Evolutionary conservation across 2,329 filamentous ascomycete genomes (phyloP).

Genomic region (Dryadomyces sulphureus): DNA sequence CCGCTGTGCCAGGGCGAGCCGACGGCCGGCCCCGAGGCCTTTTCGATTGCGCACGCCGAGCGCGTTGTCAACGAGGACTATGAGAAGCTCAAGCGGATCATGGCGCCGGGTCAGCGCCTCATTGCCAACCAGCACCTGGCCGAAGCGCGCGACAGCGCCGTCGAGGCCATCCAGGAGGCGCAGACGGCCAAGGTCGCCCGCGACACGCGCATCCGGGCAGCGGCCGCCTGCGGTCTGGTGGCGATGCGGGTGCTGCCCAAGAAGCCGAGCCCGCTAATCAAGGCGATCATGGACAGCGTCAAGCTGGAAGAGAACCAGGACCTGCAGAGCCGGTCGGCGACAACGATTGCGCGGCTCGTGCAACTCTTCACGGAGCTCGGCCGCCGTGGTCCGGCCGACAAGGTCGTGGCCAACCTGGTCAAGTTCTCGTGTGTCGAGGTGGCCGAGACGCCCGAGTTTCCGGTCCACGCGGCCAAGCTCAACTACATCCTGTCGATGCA

Average conservation of each 20-base stretch:
- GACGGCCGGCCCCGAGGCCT: slow-evolving; percentile 82
- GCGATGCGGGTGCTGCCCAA: slow-evolving; percentile 81
- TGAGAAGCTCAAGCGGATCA: slow-evolving; percentile 73
- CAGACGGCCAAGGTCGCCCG: slow-evolving; percentile 63
- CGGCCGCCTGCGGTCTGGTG: slow-evolving; percentile 75
- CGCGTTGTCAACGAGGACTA: slow-evolving; percentile 77
- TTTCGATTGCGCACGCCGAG: slow-evolving; percentile 76
- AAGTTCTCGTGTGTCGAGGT: slow-evolving; percentile 98
- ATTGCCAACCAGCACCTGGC: slow-evolving; percentile 66
- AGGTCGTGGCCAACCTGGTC: slow-evolving; percentile 87
- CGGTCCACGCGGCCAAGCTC: slow-evolving; percentile 63
- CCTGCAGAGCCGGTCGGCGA: slow-evolving; percentile 73
- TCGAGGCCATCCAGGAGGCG: slow-evolving; percentile 64
- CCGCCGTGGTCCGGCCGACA: slow-evolving; percentile 77
- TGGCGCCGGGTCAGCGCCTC: slow-evolving; percentile 76
- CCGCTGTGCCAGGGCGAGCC: slow-evolving; percentile 89
- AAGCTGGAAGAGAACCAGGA: slow-evolving; percentile 88
- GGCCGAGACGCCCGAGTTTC: slow-evolving; percentile 91
- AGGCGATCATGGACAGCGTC: slow-evolving; percentile 95
- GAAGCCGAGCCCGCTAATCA: slow-evolving; percentile 86
- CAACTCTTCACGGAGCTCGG: slow-evolving; percentile 69
- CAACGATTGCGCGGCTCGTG: slow-evolving; percentile 73
- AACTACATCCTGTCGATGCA: slow-evolving; percentile 80
- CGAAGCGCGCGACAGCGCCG: slow-evolving; percentile 58
- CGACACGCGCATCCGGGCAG: slow-evolving; percentile 74